Evolutionary conservation across 306 rosid species (phyloP).

Genomic region (Quercus berberidifolia): DNA sequence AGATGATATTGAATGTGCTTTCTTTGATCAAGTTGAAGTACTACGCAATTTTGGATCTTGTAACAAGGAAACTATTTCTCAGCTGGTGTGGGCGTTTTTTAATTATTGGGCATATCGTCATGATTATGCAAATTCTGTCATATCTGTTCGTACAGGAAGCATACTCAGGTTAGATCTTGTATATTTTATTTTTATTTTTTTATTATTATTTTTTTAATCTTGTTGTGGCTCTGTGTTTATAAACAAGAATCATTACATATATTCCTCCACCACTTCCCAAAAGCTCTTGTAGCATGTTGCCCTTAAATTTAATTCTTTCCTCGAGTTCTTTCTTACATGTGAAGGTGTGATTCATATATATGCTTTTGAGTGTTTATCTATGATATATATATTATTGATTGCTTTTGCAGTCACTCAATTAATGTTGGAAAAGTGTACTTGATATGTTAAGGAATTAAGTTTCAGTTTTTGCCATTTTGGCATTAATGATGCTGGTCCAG

Average conservation of each 20-base stretch:
- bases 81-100: constrained; percentile 93
- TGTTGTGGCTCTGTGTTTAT: background rate
- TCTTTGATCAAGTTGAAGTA: constrained; percentile 72
- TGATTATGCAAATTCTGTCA: constrained; percentile 75
- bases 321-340: background rate
- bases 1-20: constrained; percentile 68
- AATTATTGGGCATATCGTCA: constrained; percentile 93
- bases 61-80: constrained; percentile 75
- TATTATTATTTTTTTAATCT: no score
- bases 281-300: background rate
- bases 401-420: background rate
- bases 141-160: constrained; percentile 85
- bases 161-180: constrained; percentile 57
- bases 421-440: background rate
- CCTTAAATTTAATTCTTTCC: background rate
- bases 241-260: background rate
- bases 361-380: background rate
- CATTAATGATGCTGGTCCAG: background rate
- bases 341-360: background rate
- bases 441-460: background rate
- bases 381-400: background rate
- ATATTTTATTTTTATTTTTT: background rate
- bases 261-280: background rate
- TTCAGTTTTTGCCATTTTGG: background rate
- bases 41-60: constrained; percentile 56